Evolutionary conservation across 139 green algal species (phyloP).

Genomic region (Chlamydomonas schloesseri): DNA sequence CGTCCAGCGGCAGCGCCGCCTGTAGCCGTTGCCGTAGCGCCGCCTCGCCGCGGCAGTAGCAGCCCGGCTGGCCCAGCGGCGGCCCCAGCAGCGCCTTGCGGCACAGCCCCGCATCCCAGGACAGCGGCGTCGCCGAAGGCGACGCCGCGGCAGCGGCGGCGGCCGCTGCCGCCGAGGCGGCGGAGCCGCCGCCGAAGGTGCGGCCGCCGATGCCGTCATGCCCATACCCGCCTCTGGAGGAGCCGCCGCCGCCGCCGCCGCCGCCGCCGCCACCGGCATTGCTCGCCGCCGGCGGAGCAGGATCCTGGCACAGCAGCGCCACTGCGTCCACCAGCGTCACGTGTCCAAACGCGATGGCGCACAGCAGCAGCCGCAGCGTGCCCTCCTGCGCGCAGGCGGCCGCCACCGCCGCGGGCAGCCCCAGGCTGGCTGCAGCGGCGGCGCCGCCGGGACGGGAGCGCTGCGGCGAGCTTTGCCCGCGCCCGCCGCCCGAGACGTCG

Average conservation of each 20-base stretch:
- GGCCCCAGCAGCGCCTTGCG: slow-evolving; percentile 18
- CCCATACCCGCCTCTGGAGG: too few species aligned
- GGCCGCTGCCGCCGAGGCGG: too few species aligned
- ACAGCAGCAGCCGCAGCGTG: slow-evolving; percentile 1
- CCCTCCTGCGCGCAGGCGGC: slow-evolving; percentile 9
- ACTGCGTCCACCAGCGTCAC: slow-evolving; percentile 15
- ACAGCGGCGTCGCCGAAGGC: background rate
- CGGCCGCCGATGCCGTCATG: too few species aligned
- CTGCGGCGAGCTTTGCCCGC: background rate
- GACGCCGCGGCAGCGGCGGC: too few species aligned
- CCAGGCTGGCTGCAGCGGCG: background rate
- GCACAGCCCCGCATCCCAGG: slow-evolving; percentile 10
- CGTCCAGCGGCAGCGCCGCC: slow-evolving; percentile 1
- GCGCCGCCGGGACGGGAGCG: background rate
- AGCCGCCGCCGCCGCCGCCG: too few species aligned
- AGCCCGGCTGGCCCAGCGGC: background rate
- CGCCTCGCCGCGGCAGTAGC: slow-evolving; percentile 23
- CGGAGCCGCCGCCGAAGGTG: too few species aligned
- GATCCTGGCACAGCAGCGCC: slow-evolving; percentile 4
- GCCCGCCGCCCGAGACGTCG: background rate
- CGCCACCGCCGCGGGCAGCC: background rate
- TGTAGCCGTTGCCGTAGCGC: slow-evolving; percentile 17
- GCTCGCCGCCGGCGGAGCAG: background rate
- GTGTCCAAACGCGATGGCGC: slow-evolving; percentile 16
- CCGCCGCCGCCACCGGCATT: background rate